Evolutionary conservation across 495 filamentous ascomycete genomes (phyloP), one percentile per base, ranked within the genome.

Genomic region (Massariosphaeria phaeospora): DNA sequence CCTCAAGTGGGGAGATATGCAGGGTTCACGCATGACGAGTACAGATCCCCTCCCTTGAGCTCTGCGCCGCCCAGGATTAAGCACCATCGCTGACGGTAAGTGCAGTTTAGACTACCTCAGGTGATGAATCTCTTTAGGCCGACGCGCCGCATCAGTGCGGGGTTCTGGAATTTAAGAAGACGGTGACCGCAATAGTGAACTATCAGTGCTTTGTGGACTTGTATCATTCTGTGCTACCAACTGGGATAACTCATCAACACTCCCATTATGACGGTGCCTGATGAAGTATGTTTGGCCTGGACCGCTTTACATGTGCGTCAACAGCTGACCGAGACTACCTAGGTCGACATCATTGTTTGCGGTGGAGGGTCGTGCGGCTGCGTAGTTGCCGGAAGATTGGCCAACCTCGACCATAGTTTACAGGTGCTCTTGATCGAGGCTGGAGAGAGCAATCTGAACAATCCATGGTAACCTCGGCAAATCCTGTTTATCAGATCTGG

Each of bases 321-420:
- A 33, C 3, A 9, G 86, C 26, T 85, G 23, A 50, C 35, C 26
- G 21, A 27, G 3, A n/a, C n/a, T n/a, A 5, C 12, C 5, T 26
- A 91, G 71, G 84, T 89, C 57, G 86, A 91, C 64, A 88, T 91
- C 55, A 90, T 91, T 61, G 83, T 91, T 50, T 85, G 82, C 63
- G 87, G 86, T 59, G 87, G 86, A 48, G 67, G 69, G 43, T 68
- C 66, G 42, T 67, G 66, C 49, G 69, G 69, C 62, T 72, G 69
- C 47, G 87, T 90, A 31, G 82, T 88, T 55, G 86, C 86, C 38
- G 86, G 86, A 56, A 78, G 84, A 52, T 76, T 91, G 64, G 86
- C 86, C 35, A 89, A 89, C 62, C 71, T 89, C 43, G 85, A 90
- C 68, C 85, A 84, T 59, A 90, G 86, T 41, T 83, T 91, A 50